Evolutionary conservation across 768 basidiomycete genomes (phyloP).

Genomic region (Galerina sulciceps): DNA sequence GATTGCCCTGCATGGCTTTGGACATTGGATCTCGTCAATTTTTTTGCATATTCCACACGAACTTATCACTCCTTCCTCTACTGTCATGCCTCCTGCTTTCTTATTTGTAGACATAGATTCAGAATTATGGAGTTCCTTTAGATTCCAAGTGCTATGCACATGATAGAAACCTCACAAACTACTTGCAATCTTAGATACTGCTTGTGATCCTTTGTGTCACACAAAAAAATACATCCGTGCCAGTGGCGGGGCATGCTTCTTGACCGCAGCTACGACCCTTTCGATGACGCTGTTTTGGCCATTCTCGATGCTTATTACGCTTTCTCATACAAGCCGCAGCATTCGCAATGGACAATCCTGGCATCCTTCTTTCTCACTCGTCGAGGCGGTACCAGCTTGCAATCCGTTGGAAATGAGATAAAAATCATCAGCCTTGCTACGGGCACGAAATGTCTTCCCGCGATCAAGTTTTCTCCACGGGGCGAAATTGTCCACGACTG

Average conservation of each 20-base stretch:
- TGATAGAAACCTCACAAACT: too few species aligned
- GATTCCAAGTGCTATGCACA: too few species aligned
- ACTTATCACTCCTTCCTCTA: too few species aligned
- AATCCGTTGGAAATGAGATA: not conserved
- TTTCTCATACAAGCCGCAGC: constrained; percentile 53
- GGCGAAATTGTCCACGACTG: constrained; percentile 89
- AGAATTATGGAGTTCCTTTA: too few species aligned
- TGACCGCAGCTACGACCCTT: constrained; percentile 15
- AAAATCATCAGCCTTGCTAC: constrained; percentile 77
- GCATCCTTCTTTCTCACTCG: constrained; percentile 55
- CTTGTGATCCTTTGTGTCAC: too few species aligned
- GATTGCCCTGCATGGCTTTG: not conserved
- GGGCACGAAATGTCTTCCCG: constrained; percentile 87
- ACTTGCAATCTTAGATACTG: too few species aligned
- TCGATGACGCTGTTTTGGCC: constrained; percentile 23
- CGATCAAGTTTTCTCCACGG: constrained; percentile 53
- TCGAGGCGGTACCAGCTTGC: constrained; percentile 3
- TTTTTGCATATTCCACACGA: not conserved
- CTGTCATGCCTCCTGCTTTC: not conserved
- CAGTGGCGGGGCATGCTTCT: constrained; percentile 5
- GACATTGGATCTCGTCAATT: not conserved
- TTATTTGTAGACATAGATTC: not conserved
- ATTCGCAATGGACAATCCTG: constrained; percentile 65
- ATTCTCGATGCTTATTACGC: constrained; percentile 49
- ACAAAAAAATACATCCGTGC: too few species aligned